Evolutionary conservation across 2,329 filamentous ascomycete genomes (phyloP), one percentile per base, ranked within the genome.

Genomic region (Myriangium duriaei): DNA sequence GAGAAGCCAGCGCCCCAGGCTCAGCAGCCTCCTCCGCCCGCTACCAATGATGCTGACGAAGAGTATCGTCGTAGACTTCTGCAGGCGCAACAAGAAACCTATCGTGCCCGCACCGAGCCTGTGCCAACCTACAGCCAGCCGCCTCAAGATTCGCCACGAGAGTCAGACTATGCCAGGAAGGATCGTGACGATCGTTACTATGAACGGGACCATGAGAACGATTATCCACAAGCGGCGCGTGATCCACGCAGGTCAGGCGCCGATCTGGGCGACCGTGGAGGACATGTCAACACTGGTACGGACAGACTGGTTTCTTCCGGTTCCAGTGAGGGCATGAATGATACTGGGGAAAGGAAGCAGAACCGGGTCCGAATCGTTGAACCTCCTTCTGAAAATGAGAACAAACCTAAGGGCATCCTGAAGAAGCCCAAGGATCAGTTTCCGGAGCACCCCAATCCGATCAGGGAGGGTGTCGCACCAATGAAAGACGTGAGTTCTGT

Each of bases 401-500:
- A 82, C 46, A 72, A 75, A 12, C 57, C 62, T 3, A 91, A 81
- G 58, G 79, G 86, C 11, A 96, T 96, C 40, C 67, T 96, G 30
- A 91, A 92, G 58, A 72, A 74, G 39, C 87, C 88, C 1, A 85
- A 76, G 11, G 69, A 71, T 16, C 81, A 80, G 51, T 96, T 95
- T 51, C 88, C 88, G 0, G 87, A 95, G 52, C 81, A 94, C 44
- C 74, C 76, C 1, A 79, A 86, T 47, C 80, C 84, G 0, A 70
- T 92, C 24, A 74, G 87, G 13, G 88, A 95, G 57, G 88, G 87
- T 11, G 88, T 94, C 5, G 86, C 87, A 2, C 87, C 87, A n/a
- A 74, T 93, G 53, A 94, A 93, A 61, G 85, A 93, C 54, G 56
- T 57, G 48, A 46, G 54, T 13, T 9, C 29, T 4, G 15, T 14